A percentile compares a stretch with the other conserved stretches of the same genome.
phyloP scores from a whole-genome alignment of 2,329 filamentous ascomycete species.

The Neofusicoccum laricinum region DNA sequence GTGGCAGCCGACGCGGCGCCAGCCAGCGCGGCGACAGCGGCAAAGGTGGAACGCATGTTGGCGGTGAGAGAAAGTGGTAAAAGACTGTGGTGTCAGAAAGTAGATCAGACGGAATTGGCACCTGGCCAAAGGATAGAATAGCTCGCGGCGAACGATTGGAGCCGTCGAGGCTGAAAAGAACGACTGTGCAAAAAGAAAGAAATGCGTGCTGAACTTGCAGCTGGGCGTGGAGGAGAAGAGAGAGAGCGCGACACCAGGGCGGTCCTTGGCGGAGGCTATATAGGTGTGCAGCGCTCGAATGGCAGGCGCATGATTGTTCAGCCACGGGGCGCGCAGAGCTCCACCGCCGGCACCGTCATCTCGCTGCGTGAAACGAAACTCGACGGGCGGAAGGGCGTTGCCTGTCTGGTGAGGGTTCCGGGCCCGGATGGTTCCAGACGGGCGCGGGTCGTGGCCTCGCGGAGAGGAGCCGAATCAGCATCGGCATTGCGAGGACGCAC shows the following conservation, averaged over 20 bases:
- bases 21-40: constrained; percentile 7
- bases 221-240: constrained; percentile 1
- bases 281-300: background rate
- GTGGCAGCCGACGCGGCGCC: constrained; percentile 2
- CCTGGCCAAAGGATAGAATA: constrained; percentile 15
- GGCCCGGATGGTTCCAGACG: background rate
- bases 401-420: background rate
- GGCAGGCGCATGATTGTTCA: constrained; percentile 13
- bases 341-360: constrained; percentile 12
- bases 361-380: constrained; percentile 17
- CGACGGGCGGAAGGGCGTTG: background rate
- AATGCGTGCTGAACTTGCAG: constrained; percentile 15
- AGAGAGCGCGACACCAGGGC: background rate
- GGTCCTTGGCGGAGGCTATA: constrained; percentile 10
- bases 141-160: constrained; percentile 12
- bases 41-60: constrained; percentile 7
- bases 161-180: constrained; percentile 17
- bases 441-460: background rate
- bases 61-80: background rate
- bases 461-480: constrained; percentile 1
- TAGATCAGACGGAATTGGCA: background rate
- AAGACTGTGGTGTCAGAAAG: background rate
- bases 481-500: background rate
- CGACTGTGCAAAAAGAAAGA: constrained; percentile 9
- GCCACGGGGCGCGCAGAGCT: background rate